These are phyloP conservation scores for Blastomyces silverae DNA, from an alignment of 2,329 filamentous ascomycete species.

Conservation along the genomic window DNA sequence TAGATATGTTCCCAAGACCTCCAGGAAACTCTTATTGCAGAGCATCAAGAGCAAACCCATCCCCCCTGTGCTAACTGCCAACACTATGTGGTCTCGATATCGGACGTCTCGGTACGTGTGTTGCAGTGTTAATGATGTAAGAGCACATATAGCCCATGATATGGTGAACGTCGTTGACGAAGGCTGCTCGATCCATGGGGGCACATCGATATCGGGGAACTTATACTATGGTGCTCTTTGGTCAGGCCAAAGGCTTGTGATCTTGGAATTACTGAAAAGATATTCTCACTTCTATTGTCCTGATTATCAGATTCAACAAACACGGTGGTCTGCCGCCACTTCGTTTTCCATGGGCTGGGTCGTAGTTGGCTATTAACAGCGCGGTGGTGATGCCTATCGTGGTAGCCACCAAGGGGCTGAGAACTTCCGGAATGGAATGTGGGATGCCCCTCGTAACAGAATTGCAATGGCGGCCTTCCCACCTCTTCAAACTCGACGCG, in stretches of 20 bases:
- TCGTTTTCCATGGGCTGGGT: not conserved
- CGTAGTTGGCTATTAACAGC: slow-evolving; percentile 1
- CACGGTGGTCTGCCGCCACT: not conserved
- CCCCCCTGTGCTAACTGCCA: not conserved
- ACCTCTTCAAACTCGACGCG: not conserved
- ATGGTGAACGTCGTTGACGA: not conserved
- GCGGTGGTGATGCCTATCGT: not conserved
- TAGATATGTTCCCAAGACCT: not conserved
- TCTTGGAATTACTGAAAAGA: not conserved
- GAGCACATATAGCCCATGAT: slow-evolving; percentile 1
- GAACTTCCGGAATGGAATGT: not conserved
- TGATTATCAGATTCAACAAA: not conserved
- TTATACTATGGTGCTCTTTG: not conserved
- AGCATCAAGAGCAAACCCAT: not conserved
- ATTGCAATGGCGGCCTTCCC: not conserved
- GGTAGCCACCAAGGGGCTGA: not conserved
- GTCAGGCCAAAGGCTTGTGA: not conserved
- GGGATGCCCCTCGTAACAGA: not conserved
- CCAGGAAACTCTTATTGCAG: not conserved
- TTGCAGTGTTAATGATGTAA: no score
- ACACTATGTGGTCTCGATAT: not conserved
- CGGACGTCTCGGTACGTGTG: slow-evolving; percentile 5
- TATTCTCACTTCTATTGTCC: not conserved
- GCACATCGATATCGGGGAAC: not conserved
- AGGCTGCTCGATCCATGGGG: slow-evolving; percentile 4